Percentiles rank a stretch among this genome's conserved stretches.
Evolutionary conservation across 768 basidiomycete genomes (phyloP).

Genomic region (Boletus sp.): DNA sequence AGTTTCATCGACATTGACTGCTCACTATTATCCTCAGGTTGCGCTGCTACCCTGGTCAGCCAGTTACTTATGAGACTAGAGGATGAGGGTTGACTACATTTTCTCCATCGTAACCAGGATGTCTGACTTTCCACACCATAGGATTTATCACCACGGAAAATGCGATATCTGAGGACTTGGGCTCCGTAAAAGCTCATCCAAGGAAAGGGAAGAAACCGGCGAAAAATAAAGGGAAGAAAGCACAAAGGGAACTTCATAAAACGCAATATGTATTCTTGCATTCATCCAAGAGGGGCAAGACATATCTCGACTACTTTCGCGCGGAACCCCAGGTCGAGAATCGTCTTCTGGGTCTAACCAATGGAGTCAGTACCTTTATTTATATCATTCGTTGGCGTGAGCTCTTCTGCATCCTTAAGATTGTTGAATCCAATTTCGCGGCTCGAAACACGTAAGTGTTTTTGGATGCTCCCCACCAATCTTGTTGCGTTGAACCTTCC

Average conservation of each 20-base stretch:
- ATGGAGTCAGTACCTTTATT: conserved; percentile 44
- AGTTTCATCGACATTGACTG: background rate
- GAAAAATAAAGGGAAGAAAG: conserved; percentile 43
- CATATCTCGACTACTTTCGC: conserved; percentile 69
- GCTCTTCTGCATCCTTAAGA: conserved; percentile 5
- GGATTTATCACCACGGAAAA: conserved; percentile 60
- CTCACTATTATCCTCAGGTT: conserved; percentile 39
- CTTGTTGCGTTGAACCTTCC: background rate
- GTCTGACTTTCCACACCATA: conserved; percentile 27
- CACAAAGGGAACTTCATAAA: conserved; percentile 53
- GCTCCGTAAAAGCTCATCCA: conserved; percentile 38
- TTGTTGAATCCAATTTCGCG: conserved; percentile 6
- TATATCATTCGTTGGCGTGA: background rate
- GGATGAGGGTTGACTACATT: conserved; percentile 53
- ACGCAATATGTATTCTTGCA: conserved; percentile 57
- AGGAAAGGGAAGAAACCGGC: conserved; percentile 40
- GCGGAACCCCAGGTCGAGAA: conserved; percentile 59
- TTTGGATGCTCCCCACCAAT: background rate
- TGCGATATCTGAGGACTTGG: conserved; percentile 49
- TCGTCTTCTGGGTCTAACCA: conserved; percentile 56
- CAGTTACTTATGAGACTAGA: conserved; percentile 70
- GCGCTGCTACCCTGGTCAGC: conserved; percentile 50
- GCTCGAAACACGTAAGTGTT: conserved; percentile 14
- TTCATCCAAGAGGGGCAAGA: conserved; percentile 40
- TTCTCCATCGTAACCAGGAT: background rate